Conservation (phyloP, 2,329 filamentous ascomycete genomes). For the Microsporum audouinii region DNA sequence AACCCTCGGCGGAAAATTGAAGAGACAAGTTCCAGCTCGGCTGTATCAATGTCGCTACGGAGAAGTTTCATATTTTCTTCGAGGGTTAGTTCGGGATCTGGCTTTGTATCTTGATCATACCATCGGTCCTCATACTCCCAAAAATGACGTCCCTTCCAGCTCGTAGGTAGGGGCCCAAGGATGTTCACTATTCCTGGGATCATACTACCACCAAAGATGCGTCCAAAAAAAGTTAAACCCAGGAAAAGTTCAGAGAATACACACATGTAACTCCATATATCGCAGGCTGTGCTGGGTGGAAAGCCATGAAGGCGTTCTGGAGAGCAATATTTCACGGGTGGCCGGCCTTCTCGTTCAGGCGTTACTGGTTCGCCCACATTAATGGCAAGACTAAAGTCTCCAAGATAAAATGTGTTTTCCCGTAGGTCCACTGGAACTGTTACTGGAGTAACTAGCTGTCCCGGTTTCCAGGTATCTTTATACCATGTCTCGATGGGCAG, state of each 20-base stretch:
- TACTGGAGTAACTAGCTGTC: neutral
- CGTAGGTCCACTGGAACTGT: neutral
- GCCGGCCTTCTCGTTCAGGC: constrained; percentile 5
- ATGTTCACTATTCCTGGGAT: neutral
- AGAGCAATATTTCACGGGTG: constrained; percentile 11
- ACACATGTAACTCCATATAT: constrained; percentile 15
- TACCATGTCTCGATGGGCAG: constrained; percentile 1
- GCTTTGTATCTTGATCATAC: constrained; percentile 19
- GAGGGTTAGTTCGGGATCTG: neutral
- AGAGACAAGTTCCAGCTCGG: neutral
- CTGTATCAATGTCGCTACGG: neutral
- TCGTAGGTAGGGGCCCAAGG: constrained; percentile 20
- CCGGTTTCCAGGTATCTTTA: constrained; percentile 6
- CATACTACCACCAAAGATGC: neutral
- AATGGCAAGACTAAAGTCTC: neutral
- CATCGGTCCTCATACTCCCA: constrained; percentile 16
- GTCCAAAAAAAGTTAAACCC: neutral
- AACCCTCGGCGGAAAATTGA: neutral
- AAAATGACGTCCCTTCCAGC: constrained; percentile 17
- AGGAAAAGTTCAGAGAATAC: constrained; percentile 9
- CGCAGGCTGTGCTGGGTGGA: constrained; percentile 11
- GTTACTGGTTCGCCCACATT: constrained; percentile 7
- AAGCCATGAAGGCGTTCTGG: constrained; percentile 12
- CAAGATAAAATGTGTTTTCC: neutral
- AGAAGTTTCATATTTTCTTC: neutral